These are phyloP conservation scores for Aspergillus hortae DNA, from an alignment of 2,329 filamentous ascomycete species.

Conservation along the genomic window DNA sequence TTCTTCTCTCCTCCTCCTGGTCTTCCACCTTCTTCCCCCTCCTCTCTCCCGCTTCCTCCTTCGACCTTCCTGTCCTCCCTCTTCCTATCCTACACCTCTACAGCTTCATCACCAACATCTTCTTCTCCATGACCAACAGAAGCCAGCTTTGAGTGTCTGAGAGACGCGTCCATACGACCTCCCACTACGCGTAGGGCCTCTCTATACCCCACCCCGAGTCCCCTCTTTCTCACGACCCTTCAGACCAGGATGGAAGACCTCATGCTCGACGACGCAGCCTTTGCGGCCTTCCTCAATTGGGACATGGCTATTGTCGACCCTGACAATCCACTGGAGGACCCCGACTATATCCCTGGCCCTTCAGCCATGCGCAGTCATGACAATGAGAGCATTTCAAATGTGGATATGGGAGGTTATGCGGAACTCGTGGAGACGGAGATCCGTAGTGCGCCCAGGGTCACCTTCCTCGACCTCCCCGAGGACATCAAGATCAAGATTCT, in stretches of 20 bases:
- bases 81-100: not conserved
- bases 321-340: not conserved
- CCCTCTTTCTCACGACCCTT: not conserved
- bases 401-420: too few relatives aligned
- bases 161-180: too few relatives aligned
- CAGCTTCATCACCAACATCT: not conserved
- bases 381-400: too few relatives aligned
- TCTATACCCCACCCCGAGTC: not conserved
- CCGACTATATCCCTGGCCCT: not conserved
- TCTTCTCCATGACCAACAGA: not conserved
- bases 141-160: too few relatives aligned
- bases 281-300: not conserved
- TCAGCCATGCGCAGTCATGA: too few relatives aligned
- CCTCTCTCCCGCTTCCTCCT: not conserved
- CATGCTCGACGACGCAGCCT: not conserved
- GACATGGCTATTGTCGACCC: not conserved
- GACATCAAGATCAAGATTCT: conserved; percentile 18
- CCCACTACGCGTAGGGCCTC: not conserved
- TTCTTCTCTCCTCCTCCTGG: not conserved
- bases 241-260: not conserved
- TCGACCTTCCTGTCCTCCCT: not conserved
- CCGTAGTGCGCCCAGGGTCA: not conserved
- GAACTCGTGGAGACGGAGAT: not conserved
- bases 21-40: too few relatives aligned
- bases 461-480: conserved; percentile 19